Percentiles rank a stretch among this genome's conserved stretches.
phyloP scores from a whole-genome alignment of 768 basidiomycete species.

The Suillus occidentalis region DNA sequence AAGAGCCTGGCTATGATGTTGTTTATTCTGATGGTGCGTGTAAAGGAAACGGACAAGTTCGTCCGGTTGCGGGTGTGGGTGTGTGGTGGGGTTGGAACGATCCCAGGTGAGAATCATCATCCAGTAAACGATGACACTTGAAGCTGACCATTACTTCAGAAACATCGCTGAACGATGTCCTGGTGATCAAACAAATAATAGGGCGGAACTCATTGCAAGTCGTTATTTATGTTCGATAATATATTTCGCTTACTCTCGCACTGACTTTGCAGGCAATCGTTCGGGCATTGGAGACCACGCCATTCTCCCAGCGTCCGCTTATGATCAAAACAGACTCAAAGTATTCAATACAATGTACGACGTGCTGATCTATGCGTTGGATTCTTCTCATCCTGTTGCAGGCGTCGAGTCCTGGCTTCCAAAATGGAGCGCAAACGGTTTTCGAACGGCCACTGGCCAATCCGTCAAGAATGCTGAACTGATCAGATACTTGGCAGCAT shows the following conservation, averaged over 20 bases:
- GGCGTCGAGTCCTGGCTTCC: constrained; percentile 69
- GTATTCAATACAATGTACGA: constrained; percentile 78
- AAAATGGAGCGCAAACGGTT: constrained; percentile 63
- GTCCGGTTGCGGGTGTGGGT: constrained; percentile 77
- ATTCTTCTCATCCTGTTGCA: constrained; percentile 29
- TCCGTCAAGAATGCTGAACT: constrained; percentile 73
- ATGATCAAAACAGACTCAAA: constrained; percentile 84
- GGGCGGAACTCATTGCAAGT: constrained; percentile 81
- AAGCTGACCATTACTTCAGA: constrained; percentile 37
- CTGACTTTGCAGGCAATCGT: constrained; percentile 66
- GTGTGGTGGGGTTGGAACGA: constrained; percentile 85
- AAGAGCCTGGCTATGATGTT: constrained; percentile 38
- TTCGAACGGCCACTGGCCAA: constrained; percentile 43
- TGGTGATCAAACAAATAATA: constrained; percentile 82
- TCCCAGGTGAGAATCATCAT: constrained; percentile 45
- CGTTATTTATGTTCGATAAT: constrained; percentile 1
- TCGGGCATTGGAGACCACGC: constrained; percentile 74
- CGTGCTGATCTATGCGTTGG: not conserved
- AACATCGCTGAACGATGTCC: constrained; percentile 84
- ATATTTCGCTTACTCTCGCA: constrained; percentile 1
- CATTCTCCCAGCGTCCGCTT: constrained; percentile 52
- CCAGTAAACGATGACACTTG: not conserved
- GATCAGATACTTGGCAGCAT: constrained; percentile 67
- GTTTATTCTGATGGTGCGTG: constrained; percentile 92
- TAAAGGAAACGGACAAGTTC: constrained; percentile 71